Percentiles rank a stretch among this genome's conserved stretches.
Conservation (phyloP, 352 stramenopile species). For the Phytophthora litchii region DNA sequence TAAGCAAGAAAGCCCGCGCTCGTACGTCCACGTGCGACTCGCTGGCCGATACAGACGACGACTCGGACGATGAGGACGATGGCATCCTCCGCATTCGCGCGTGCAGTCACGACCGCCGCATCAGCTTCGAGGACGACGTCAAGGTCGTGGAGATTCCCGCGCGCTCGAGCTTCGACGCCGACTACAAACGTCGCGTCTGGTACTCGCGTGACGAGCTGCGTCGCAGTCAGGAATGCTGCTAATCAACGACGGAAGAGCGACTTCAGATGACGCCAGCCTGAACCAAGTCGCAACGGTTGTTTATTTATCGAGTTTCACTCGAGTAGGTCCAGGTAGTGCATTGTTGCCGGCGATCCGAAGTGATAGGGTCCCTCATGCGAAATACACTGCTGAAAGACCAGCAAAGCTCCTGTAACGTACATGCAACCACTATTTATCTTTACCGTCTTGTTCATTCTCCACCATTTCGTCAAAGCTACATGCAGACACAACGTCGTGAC, state of each 20-base stretch:
- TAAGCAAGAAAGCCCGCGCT: slow-evolving; percentile 38
- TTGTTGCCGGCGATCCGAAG: slow-evolving; percentile 35
- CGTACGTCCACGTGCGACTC: slow-evolving; percentile 67
- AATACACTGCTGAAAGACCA: slow-evolving; percentile 38
- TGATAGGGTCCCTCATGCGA: slow-evolving; percentile 37
- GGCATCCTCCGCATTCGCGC: slow-evolving; percentile 55
- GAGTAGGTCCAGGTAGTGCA: slow-evolving; percentile 27
- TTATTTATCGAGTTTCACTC: slow-evolving; percentile 46
- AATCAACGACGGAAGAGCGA: background rate
- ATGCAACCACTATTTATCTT: slow-evolving; percentile 31
- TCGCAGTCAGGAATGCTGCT: slow-evolving; percentile 51
- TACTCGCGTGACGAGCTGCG: slow-evolving; percentile 75
- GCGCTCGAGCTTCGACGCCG: slow-evolving; percentile 72
- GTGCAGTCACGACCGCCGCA: slow-evolving; percentile 74
- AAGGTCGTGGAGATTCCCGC: slow-evolving; percentile 76
- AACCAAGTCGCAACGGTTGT: slow-evolving; percentile 28
- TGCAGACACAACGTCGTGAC: background rate
- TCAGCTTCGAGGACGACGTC: slow-evolving; percentile 79
- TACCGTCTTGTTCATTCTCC: background rate
- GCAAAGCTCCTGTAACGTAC: slow-evolving; percentile 14
- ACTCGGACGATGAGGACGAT: slow-evolving; percentile 69
- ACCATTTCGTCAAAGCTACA: slow-evolving; percentile 3
- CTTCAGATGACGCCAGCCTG: slow-evolving; percentile 5
- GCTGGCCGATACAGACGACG: slow-evolving; percentile 64
- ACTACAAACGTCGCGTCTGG: slow-evolving; percentile 81